phyloP scores from a whole-genome alignment of 1,139 yeast species.

The Ashbya aceris region DNA sequence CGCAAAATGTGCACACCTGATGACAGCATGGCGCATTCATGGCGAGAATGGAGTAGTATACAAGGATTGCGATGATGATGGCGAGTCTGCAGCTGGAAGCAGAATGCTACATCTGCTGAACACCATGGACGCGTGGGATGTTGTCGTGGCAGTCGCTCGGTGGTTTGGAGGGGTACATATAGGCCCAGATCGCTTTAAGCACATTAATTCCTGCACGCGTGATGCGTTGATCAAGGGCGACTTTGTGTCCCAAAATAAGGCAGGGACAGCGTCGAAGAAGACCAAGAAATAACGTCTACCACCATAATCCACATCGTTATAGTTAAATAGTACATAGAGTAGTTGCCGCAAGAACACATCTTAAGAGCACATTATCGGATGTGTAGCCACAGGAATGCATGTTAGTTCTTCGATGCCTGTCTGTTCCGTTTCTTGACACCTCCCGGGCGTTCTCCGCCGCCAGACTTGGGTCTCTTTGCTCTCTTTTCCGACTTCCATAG shows the following conservation, averaged over 20 bases:
- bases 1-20: conserved; percentile 64
- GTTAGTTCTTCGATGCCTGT: too few relatives aligned
- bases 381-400: too few relatives aligned
- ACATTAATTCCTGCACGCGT: conserved; percentile 81
- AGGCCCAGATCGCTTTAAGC: conserved; percentile 92
- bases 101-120: conserved; percentile 71
- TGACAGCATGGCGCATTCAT: conserved; percentile 77
- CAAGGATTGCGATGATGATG: conserved; percentile 94
- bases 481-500: background rate
- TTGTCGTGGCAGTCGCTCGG: conserved; percentile 70
- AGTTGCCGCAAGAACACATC: background rate
- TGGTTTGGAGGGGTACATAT: conserved; percentile 93
- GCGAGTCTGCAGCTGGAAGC: conserved; percentile 95
- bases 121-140: conserved; percentile 77
- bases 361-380: too few relatives aligned
- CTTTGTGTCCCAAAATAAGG: conserved; percentile 25
- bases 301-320: background rate
- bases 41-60: conserved; percentile 41
- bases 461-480: background rate
- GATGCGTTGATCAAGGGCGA: conserved; percentile 69
- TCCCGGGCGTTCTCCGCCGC: background rate
- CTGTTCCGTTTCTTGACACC: too few relatives aligned
- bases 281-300: background rate
- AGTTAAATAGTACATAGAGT: background rate
- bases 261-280: conserved; percentile 3